Evolutionary conservation across 2,329 filamentous ascomycete species (phyloP).

Genomic region (Curvularia hawaiiensis): DNA sequence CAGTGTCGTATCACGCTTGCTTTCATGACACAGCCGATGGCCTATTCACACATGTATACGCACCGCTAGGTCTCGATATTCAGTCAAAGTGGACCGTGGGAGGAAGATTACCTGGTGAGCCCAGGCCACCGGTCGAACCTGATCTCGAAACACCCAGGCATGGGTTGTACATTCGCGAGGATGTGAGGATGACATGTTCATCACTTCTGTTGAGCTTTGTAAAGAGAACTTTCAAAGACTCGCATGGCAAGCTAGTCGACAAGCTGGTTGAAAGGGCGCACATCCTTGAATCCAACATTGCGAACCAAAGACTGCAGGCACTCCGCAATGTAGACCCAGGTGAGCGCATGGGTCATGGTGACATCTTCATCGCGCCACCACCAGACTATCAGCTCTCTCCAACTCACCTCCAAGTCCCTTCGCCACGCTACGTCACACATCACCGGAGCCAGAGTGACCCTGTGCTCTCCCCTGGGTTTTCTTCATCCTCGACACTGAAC

Average conservation of each 20-base stretch:
- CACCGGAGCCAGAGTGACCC: conserved; percentile 31
- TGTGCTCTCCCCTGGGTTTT: conserved; percentile 28
- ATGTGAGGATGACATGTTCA: conserved; percentile 83
- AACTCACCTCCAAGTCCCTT: conserved; percentile 16
- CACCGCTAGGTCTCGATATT: conserved; percentile 80
- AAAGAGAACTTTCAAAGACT: conserved; percentile 79
- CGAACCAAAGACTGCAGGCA: conserved; percentile 41
- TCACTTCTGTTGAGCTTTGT: conserved; percentile 77
- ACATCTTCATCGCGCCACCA: conserved; percentile 44
- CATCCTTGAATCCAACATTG: conserved; percentile 40
- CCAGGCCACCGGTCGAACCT: conserved; percentile 67
- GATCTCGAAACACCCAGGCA: conserved; percentile 67
- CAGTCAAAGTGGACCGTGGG: conserved; percentile 77
- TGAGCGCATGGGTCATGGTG: conserved; percentile 41
- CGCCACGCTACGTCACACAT: conserved; percentile 21
- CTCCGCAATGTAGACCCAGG: conserved; percentile 38
- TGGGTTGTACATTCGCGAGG: conserved; percentile 83
- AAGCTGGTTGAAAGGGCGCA: conserved; percentile 47
- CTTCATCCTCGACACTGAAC: conserved; percentile 23
- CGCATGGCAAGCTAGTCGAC: conserved; percentile 73
- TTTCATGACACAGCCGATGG: conserved; percentile 77
- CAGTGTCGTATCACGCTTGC: conserved; percentile 78
- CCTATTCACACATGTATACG: conserved; percentile 82
- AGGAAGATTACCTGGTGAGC: conserved; percentile 74
- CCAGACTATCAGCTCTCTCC: conserved; percentile 34